Percentiles rank a stretch among this genome's conserved stretches.
Evolutionary conservation across 441 rosid genomes (phyloP).

Genomic region (Adansonia madagascariensis): DNA sequence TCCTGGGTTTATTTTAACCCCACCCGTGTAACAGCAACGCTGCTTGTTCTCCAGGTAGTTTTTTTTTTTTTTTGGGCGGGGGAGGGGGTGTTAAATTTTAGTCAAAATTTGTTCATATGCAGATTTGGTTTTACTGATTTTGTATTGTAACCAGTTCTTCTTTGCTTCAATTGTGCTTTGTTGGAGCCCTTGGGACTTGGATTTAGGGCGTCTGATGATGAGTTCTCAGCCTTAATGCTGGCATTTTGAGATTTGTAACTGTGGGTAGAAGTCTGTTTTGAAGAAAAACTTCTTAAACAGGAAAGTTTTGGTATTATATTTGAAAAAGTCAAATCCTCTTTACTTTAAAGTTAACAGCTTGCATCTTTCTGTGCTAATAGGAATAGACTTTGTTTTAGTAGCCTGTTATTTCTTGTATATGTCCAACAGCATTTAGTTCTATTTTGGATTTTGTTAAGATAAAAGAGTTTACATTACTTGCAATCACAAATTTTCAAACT

Average conservation of each 20-base stretch:
- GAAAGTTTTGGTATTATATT: not conserved
- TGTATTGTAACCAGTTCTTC: no score
- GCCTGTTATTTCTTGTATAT: not conserved
- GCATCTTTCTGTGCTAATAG: not conserved
- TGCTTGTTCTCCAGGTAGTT: not conserved
- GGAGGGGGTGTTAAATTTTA: not conserved
- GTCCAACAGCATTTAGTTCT: not conserved
- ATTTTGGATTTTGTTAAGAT: not conserved
- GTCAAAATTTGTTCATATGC: not conserved
- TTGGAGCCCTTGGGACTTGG: not conserved
- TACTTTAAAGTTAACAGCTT: not conserved
- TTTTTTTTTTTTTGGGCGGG: no score
- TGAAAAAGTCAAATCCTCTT: not conserved
- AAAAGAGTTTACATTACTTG: not conserved
- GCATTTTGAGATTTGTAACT: not conserved
- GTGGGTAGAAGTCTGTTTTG: not conserved
- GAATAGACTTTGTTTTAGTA: not conserved
- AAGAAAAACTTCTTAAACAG: not conserved
- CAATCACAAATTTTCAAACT: not conserved
- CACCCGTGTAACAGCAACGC: not conserved
- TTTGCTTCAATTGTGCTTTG: not conserved
- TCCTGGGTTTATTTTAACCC: constrained; percentile 11
- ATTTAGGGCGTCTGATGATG: not conserved
- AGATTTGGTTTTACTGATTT: not conserved
- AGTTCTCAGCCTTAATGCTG: no score